phyloP scores from a whole-genome alignment of 805 yeast species.

The Monosporozyma yasuniensis region DNA sequence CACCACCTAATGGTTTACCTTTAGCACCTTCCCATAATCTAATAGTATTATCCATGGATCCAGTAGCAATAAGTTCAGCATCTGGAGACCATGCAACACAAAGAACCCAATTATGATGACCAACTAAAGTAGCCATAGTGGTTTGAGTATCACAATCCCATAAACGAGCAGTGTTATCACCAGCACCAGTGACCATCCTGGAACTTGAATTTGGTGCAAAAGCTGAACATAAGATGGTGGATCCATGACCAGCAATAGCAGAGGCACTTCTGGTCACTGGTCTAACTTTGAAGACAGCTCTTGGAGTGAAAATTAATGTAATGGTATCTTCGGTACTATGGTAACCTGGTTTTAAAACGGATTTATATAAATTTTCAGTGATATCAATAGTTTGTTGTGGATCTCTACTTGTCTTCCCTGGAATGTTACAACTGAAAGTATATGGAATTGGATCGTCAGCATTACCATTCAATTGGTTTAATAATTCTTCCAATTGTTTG shows the following conservation, averaged over 20 bases:
- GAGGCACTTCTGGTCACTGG: constrained; percentile 87
- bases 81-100: constrained; percentile 89
- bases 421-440: constrained; percentile 60
- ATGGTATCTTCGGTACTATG: constrained; percentile 88
- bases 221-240: constrained; percentile 83
- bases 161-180: constrained; percentile 88
- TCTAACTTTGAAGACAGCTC: constrained; percentile 87
- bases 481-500: constrained; percentile 75
- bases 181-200: constrained; percentile 89
- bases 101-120: constrained; percentile 90
- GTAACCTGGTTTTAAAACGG: constrained; percentile 77
- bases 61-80: constrained; percentile 87
- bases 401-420: constrained; percentile 32
- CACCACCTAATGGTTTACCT: constrained; percentile 66
- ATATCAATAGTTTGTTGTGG: constrained; percentile 52
- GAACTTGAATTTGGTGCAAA: constrained; percentile 88
- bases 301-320: constrained; percentile 85
- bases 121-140: constrained; percentile 67
- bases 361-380: constrained; percentile 63
- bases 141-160: constrained; percentile 98
- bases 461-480: constrained; percentile 67
- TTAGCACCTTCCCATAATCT: constrained; percentile 76
- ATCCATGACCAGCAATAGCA: constrained; percentile 91
- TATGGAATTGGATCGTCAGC: constrained; percentile 84
- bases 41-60: constrained; percentile 86